These are phyloP conservation scores for Hypomyces rosellus DNA, from an alignment of 2,329 filamentous ascomycete species.

Conservation along the genomic window DNA sequence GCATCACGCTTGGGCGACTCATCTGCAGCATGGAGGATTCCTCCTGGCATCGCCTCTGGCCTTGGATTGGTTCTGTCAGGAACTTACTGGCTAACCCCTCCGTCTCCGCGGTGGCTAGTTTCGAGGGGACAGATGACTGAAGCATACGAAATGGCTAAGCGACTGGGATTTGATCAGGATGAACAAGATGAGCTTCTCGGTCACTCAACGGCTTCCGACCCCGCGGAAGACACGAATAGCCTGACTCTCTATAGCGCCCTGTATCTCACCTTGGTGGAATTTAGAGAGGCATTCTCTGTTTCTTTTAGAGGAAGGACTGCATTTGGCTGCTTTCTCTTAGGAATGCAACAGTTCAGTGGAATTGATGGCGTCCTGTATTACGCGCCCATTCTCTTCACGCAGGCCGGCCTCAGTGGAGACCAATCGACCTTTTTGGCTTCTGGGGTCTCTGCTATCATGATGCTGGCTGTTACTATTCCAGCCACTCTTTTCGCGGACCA, in stretches of 20 bases:
- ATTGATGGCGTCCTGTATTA: constrained; percentile 60
- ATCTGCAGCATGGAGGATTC: constrained; percentile 50
- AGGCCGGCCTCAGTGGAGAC: constrained; percentile 49
- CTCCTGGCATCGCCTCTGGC: constrained; percentile 36
- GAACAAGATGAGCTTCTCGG: constrained; percentile 35
- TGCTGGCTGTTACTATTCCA: constrained; percentile 48
- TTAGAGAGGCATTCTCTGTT: constrained; percentile 27
- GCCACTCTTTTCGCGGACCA: constrained; percentile 48
- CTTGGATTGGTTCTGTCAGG: constrained; percentile 23
- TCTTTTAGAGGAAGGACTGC: constrained; percentile 39
- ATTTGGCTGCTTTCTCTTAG: constrained; percentile 52
- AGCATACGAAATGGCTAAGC: constrained; percentile 33
- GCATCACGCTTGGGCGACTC: constrained; percentile 36
- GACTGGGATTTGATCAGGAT: constrained; percentile 37
- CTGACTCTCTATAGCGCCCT: constrained; percentile 22
- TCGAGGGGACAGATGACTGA: constrained; percentile 35
- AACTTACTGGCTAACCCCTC: constrained; percentile 34
- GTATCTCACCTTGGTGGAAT: constrained; percentile 23
- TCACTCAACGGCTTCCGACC: constrained; percentile 19
- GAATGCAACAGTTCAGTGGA: constrained; percentile 52
- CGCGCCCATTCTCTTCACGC: constrained; percentile 52
- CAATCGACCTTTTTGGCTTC: constrained; percentile 52
- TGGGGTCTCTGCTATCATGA: constrained; percentile 51
- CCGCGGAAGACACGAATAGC: constrained; percentile 14
- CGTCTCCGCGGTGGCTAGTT: constrained; percentile 52